These are phyloP conservation scores for Penicillium expansum DNA, from an alignment of 2,329 filamentous ascomycete species.

Conservation along the genomic window DNA sequence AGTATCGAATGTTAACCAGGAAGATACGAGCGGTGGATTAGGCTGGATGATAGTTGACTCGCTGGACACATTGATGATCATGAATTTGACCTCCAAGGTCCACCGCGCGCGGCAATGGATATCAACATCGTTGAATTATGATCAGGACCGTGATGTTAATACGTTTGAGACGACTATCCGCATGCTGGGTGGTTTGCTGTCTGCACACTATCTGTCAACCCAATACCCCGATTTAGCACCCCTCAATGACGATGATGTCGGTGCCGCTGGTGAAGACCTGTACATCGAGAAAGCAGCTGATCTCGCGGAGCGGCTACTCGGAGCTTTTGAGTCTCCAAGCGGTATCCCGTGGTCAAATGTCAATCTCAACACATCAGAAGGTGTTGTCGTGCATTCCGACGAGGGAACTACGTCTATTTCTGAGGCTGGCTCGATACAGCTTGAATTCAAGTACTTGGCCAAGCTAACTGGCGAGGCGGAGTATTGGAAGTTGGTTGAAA, in stretches of 20 bases:
- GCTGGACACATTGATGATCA: conserved; percentile 93
- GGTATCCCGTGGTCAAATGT: conserved; percentile 90
- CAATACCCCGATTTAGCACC: conserved; percentile 77
- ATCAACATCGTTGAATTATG: conserved; percentile 72
- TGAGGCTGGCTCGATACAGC: conserved; percentile 85
- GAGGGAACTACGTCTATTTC: conserved; percentile 88
- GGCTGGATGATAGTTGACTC: conserved; percentile 99
- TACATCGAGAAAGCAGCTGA: conserved; percentile 96
- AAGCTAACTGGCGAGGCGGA: conserved; percentile 89
- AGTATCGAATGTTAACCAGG: conserved; percentile 69
- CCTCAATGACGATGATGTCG: conserved; percentile 66
- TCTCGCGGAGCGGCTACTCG: conserved; percentile 79
- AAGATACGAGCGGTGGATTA: conserved; percentile 85
- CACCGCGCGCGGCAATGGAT: conserved; percentile 88
- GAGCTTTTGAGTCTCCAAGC: conserved; percentile 82
- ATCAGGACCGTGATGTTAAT: conserved; percentile 92
- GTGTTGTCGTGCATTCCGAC: conserved; percentile 78
- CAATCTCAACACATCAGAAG: conserved; percentile 73
- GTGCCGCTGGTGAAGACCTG: conserved; percentile 76
- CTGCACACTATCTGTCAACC: conserved; percentile 91
- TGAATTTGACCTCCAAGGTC: conserved; percentile 89
- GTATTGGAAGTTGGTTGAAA: conserved; percentile 90
- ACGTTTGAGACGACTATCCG: conserved; percentile 98
- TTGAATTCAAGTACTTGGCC: conserved; percentile 95
- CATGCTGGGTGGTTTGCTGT: conserved; percentile 90